phyloP scores from a whole-genome alignment of 495 filamentous ascomycete species.

The Pseudoneurospora amorphoporcata region DNA sequence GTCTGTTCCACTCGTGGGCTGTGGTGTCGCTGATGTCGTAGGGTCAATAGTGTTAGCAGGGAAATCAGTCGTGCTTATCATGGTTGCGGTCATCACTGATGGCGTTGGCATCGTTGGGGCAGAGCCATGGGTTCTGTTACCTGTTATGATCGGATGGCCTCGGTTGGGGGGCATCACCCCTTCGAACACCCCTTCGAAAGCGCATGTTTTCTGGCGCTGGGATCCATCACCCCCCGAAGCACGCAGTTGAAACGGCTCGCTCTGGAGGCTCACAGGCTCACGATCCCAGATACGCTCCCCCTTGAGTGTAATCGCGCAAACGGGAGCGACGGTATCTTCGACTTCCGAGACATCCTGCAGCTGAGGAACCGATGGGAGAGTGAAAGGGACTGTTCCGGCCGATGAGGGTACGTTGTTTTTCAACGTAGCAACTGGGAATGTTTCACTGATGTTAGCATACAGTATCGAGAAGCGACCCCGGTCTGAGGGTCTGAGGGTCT shows the following conservation, averaged over 20 bases:
- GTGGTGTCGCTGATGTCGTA: not conserved
- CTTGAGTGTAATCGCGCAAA: not conserved
- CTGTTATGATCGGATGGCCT: not conserved
- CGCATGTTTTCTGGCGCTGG: not conserved
- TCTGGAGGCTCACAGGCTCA: not conserved
- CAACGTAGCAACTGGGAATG: not conserved
- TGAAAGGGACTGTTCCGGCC: not conserved
- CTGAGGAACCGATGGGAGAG: not conserved
- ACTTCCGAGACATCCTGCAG: not conserved
- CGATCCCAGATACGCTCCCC: not conserved
- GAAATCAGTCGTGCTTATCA: not conserved
- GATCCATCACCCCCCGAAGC: not conserved
- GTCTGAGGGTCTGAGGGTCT: too few relatives aligned
- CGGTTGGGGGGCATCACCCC: not conserved
- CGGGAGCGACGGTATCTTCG: not conserved
- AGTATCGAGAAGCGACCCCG: not conserved
- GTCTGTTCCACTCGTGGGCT: not conserved
- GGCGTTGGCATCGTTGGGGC: not conserved
- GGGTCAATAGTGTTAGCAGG: not conserved
- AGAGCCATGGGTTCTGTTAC: not conserved
- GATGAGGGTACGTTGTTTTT: not conserved
- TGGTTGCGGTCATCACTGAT: not conserved
- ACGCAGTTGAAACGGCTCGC: not conserved
- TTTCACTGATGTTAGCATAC: not conserved
- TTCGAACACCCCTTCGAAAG: not conserved